Conservation (phyloP, 306 rosid species). For the Notholithocarpus densiflorus region DNA sequence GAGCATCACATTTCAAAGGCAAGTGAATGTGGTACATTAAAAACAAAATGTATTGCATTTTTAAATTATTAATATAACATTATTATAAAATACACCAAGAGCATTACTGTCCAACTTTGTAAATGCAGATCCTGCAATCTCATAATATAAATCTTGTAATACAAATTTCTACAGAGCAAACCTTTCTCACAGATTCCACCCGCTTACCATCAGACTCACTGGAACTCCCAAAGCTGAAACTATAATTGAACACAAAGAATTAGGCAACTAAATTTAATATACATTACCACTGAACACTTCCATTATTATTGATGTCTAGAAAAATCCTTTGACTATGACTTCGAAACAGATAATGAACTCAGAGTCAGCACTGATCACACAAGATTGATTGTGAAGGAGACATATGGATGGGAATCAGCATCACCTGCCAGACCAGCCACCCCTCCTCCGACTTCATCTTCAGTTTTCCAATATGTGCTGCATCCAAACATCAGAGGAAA, state of each 20-base stretch:
- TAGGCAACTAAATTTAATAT: conserved; percentile 32
- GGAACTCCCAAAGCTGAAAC: conserved; percentile 32
- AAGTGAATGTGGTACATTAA: no score
- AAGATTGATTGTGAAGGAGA: conserved; percentile 78
- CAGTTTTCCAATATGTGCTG: conserved; percentile 84
- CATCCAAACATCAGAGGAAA: conserved; percentile 15
- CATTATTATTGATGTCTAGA: conserved; percentile 46
- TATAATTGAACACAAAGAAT: conserved; percentile 44
- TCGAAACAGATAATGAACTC: conserved; percentile 16
- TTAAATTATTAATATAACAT: no score
- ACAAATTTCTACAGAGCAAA: neutral
- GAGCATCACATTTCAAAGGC: no score
- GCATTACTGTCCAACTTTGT: neutral
- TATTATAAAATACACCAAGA: neutral
- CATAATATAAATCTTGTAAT: conserved; percentile 7
- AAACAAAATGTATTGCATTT: no score
- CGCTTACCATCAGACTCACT: conserved; percentile 14
- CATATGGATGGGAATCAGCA: conserved; percentile 76
- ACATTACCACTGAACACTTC: conserved; percentile 50
- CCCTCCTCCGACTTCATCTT: conserved; percentile 77
- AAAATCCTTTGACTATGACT: conserved; percentile 28
- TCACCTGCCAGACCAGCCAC: conserved; percentile 84
- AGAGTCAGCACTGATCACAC: conserved; percentile 30
- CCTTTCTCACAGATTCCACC: neutral
- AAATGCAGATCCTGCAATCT: neutral